phyloP scores from a whole-genome alignment of 805 yeast genomes.

The Candida sanyiensis region DNA sequence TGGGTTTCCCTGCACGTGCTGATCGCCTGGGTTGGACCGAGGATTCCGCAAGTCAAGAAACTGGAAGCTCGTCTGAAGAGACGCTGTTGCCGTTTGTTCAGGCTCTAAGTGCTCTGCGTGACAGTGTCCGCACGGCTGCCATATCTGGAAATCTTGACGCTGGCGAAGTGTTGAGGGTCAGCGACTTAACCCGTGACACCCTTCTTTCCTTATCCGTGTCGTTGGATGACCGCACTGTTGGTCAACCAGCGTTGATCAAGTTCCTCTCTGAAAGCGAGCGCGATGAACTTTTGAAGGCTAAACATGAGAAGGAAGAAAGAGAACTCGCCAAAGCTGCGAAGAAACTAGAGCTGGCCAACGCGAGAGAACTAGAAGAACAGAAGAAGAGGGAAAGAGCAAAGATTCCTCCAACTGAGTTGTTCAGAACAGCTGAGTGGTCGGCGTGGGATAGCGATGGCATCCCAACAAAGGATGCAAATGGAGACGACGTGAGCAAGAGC shows the following conservation, averaged over 20 bases:
- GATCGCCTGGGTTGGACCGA: slow-evolving; percentile 83
- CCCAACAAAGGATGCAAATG: slow-evolving; percentile 70
- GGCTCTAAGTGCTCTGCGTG: slow-evolving; percentile 74
- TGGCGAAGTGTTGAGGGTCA: slow-evolving; percentile 52
- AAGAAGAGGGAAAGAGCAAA: slow-evolving; percentile 65
- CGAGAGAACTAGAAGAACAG: slow-evolving; percentile 55
- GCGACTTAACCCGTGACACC: slow-evolving; percentile 74
- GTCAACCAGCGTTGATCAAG: slow-evolving; percentile 76
- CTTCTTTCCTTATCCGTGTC: slow-evolving; percentile 73
- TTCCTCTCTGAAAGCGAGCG: slow-evolving; percentile 68
- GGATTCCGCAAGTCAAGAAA: not conserved
- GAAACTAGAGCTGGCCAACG: slow-evolving; percentile 48
- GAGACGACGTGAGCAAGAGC: slow-evolving; percentile 83
- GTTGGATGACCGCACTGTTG: slow-evolving; percentile 80
- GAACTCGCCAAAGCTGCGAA: slow-evolving; percentile 55
- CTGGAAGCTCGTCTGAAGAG: slow-evolving; percentile 46
- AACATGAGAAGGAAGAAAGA: slow-evolving; percentile 49
- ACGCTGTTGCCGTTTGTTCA: slow-evolving; percentile 74
- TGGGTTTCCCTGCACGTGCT: slow-evolving; percentile 70
- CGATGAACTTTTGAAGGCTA: slow-evolving; percentile 50
- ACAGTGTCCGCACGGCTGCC: slow-evolving; percentile 68
- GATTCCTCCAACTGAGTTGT: slow-evolving; percentile 66
- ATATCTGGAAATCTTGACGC: slow-evolving; percentile 47
- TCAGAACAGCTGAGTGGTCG: slow-evolving; percentile 53
- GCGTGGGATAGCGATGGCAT: slow-evolving; percentile 85